phyloP scores from a whole-genome alignment of 495 filamentous ascomycete species.

The Clohesyomyces aquaticus region DNA sequence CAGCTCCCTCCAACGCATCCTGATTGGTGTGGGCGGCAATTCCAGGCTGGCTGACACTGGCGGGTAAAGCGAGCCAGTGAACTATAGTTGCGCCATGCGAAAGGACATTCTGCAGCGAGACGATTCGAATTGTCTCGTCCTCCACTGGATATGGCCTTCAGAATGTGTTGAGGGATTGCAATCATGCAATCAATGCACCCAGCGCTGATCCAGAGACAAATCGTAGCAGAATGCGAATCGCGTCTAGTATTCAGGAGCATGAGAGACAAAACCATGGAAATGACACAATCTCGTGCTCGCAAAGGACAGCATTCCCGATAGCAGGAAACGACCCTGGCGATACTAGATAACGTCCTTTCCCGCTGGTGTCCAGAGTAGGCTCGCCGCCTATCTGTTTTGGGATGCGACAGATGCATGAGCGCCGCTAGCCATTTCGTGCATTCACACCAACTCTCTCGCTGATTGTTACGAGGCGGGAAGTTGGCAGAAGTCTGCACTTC shows the following conservation, averaged over 20 bases:
- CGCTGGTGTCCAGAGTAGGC: conserved; percentile 12
- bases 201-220: not conserved
- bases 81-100: not conserved
- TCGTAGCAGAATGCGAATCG: conserved; percentile 3
- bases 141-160: conserved; percentile 20
- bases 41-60: conserved; percentile 18
- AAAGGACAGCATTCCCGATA: not conserved
- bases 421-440: conserved; percentile 11
- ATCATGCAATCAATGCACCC: not conserved
- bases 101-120: conserved; percentile 9
- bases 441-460: not conserved
- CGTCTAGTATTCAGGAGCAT: not conserved
- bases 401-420: conserved; percentile 9
- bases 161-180: conserved; percentile 30
- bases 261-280: conserved; percentile 3
- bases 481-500: not conserved
- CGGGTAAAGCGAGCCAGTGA: conserved; percentile 28
- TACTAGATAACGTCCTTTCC: conserved; percentile 12
- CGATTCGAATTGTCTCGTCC: conserved; percentile 15
- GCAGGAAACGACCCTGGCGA: not conserved
- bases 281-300: conserved; percentile 13
- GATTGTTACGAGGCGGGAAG: conserved; percentile 18
- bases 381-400: conserved; percentile 8
- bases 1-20: conserved; percentile 17
- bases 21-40: conserved; percentile 18